Percentiles rank a stretch among this genome's conserved stretches.
Evolutionary conservation across 371 early-diverging fungal genomes (phyloP).

Genomic region (Entomophthora muscae): DNA sequence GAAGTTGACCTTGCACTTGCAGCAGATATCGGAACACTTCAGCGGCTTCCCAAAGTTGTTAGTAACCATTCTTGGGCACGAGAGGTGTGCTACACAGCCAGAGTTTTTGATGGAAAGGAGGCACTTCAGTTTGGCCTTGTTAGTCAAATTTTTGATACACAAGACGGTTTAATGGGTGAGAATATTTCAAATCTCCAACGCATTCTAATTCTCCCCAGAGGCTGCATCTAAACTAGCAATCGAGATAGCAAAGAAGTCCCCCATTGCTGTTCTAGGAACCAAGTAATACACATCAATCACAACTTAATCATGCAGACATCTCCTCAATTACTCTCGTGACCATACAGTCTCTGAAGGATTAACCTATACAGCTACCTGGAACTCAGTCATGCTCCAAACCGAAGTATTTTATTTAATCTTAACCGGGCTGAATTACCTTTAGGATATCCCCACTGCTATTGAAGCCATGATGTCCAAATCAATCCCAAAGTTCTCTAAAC

Average conservation of each 20-base stretch:
- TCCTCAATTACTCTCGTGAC: constrained; percentile 77
- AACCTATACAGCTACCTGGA: constrained; percentile 79
- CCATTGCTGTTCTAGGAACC: constrained; percentile 70
- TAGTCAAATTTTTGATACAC: constrained; percentile 34
- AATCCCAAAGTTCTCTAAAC: too few relatives aligned
- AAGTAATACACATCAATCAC: constrained; percentile 31
- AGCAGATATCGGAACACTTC: constrained; percentile 74
- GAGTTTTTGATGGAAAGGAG: constrained; percentile 57
- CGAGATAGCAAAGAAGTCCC: constrained; percentile 73
- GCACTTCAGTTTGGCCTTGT: constrained; percentile 69
- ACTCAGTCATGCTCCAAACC: constrained; percentile 57
- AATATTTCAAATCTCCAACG: neutral
- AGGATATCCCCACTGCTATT: too few relatives aligned
- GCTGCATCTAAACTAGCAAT: constrained; percentile 51
- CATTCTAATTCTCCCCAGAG: constrained; percentile 11
- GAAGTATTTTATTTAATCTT: constrained; percentile 21
- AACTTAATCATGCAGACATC: constrained; percentile 23
- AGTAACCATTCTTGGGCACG: constrained; percentile 81
- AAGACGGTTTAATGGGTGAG: constrained; percentile 30
- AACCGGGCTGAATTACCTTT: too few relatives aligned
- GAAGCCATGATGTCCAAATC: too few relatives aligned
- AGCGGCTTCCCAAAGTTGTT: constrained; percentile 84
- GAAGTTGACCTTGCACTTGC: constrained; percentile 23
- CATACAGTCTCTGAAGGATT: constrained; percentile 79
- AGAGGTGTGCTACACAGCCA: constrained; percentile 72